A percentile compares a stretch with the other conserved stretches of the same genome.
These are phyloP conservation scores for Psilocybe cubensis DNA, from an alignment of 768 basidiomycete genomes.

Conservation along the genomic window DNA sequence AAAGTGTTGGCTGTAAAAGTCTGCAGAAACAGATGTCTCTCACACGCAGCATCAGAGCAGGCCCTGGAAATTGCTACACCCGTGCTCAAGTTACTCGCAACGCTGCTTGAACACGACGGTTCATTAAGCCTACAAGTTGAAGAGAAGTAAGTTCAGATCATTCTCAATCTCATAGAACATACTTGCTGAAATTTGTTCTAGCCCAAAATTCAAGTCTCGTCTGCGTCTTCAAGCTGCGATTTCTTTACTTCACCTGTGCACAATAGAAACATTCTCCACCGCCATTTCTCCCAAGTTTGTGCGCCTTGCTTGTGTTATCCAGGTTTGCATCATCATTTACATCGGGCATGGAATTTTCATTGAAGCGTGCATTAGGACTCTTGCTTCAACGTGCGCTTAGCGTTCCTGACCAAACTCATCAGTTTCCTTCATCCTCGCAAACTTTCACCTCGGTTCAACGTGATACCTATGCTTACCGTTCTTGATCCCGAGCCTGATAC, in stretches of 20 bases:
- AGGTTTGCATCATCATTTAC: conserved; percentile 54
- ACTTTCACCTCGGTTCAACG: conserved; percentile 73
- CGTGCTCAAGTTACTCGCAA: conserved; percentile 74
- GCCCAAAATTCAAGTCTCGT: conserved; percentile 69
- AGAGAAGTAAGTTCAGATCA: conserved; percentile 46
- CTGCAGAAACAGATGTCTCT: conserved; percentile 78
- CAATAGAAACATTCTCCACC: conserved; percentile 57
- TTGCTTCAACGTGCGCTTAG: conserved; percentile 82
- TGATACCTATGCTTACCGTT: conserved; percentile 86
- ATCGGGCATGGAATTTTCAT: neutral
- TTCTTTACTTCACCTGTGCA: conserved; percentile 78
- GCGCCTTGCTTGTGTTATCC: conserved; percentile 70
- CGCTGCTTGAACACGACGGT: conserved; percentile 72
- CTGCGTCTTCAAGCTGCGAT: conserved; percentile 84
- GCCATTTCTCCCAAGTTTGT: conserved; percentile 66
- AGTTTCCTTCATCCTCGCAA: conserved; percentile 64
- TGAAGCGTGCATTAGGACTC: conserved; percentile 63
- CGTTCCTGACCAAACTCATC: conserved; percentile 77
- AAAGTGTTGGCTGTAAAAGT: conserved; percentile 82
- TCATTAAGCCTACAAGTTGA: conserved; percentile 48
- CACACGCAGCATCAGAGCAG: conserved; percentile 59
- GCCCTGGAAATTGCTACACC: conserved; percentile 74
- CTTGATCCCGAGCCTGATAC: conserved; percentile 91
- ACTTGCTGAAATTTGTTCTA: conserved; percentile 6
- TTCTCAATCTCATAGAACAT: neutral